These are phyloP conservation scores for Fusarium circinatum DNA, from an alignment of 2,329 filamentous ascomycete species.

Conservation along the genomic window DNA sequence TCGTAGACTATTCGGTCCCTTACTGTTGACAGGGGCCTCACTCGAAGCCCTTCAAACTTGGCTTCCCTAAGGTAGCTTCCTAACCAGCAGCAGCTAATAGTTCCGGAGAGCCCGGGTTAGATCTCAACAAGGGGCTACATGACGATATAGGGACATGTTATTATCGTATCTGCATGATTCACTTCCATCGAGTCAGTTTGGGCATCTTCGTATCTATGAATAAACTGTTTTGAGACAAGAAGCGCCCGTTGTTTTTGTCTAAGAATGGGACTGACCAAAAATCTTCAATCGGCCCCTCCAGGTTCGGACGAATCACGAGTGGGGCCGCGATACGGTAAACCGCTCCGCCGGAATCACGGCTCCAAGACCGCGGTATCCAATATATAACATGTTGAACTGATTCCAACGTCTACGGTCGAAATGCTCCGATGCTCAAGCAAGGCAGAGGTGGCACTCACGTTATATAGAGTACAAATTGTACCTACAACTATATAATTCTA, in stretches of 20 bases:
- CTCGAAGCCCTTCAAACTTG: not conserved
- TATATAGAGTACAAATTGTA: too few relatives aligned
- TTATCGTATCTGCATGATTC: not conserved
- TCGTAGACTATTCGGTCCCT: conserved; percentile 1
- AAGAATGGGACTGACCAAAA: not conserved
- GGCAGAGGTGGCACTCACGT: not conserved
- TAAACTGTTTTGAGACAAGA: not conserved
- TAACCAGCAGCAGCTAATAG: not conserved
- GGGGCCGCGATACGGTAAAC: conserved; percentile 10
- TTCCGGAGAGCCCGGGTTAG: not conserved
- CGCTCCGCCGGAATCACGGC: conserved; percentile 9
- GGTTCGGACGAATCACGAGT: not conserved
- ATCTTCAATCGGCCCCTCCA: conserved; percentile 1
- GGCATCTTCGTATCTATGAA: not conserved
- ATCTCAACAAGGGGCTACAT: not conserved
- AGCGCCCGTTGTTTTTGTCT: not conserved
- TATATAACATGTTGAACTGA: not conserved
- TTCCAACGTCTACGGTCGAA: not conserved
- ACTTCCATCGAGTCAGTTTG: not conserved
- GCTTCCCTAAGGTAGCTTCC: not conserved
- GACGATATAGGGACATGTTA: not conserved
- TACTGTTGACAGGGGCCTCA: not conserved
- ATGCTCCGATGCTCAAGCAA: not conserved
- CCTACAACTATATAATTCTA: too few relatives aligned
- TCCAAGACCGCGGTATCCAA: not conserved